These are phyloP conservation scores for Solanum appendiculatum DNA, from an alignment of 257 asterid species.

Conservation along the genomic window DNA sequence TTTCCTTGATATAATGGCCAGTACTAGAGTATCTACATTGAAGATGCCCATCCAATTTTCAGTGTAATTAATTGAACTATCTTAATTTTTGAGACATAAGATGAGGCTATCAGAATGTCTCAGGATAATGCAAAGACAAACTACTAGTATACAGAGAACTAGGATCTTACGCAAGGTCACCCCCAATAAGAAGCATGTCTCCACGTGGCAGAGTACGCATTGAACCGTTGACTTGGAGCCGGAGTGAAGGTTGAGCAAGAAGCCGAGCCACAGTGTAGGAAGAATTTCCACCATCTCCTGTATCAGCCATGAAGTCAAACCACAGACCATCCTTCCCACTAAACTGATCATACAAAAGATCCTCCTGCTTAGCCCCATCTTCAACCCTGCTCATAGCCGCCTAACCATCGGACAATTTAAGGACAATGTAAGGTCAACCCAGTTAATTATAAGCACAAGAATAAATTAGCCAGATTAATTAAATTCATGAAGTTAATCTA, in stretches of 20 bases:
- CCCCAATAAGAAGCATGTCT: constrained; percentile 90
- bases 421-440: neutral
- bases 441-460: neutral
- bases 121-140: neutral
- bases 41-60: neutral
- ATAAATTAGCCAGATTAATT: neutral
- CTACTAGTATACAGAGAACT: neutral
- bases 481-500: neutral
- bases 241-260: constrained; percentile 85
- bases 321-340: constrained; percentile 79
- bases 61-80: neutral
- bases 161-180: constrained; percentile 97
- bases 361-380: constrained; percentile 71
- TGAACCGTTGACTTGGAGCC: constrained; percentile 44
- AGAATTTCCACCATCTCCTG: constrained; percentile 99
- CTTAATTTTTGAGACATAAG: neutral
- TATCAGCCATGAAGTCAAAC: constrained; percentile 99
- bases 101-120: neutral
- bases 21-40: neutral
- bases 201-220: constrained; percentile 59
- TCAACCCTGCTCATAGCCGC: constrained; percentile 94
- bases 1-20: neutral
- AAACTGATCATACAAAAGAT: constrained; percentile 82
- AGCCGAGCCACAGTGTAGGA: constrained; percentile 83
- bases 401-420: constrained; percentile 22